Evolutionary conservation across 495 filamentous ascomycete genomes (phyloP), one percentile per base, ranked within the genome.

Genomic region (Aspergillus taichungensis): DNA sequence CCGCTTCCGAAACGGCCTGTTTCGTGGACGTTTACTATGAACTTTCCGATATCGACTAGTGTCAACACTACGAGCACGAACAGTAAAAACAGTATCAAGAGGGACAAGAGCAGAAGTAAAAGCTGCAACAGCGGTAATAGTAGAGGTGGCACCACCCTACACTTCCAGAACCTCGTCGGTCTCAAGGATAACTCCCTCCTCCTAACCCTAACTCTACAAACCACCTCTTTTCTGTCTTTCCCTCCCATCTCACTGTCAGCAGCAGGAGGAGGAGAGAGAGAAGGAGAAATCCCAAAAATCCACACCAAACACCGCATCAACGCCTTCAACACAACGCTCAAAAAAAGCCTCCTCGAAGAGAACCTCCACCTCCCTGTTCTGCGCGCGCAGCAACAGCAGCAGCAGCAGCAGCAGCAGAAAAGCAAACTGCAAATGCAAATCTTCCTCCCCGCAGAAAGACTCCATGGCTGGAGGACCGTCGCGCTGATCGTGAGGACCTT

Each of bases 401-500:
- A 24, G 18, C 18, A 24, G 2, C 18, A 24, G 18, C 18, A 24
- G 18, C 18, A 24, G n/a, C n/a, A 24, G 18, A 4, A 4, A 24
- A 24, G 18, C 1, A 24, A 24, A 24, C 2, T 24, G 4, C 18
- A 24, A 24, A 24, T 67, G 5, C 57, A 56, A 42, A 13, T 67
- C 9, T 42, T 39, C 28, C 27, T 64, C 4, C 61, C 61, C 3
- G 47, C 37, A 24, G 37, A 47, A 11, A 44, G 54, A n/a, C 47
- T 56, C 37, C 36, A 34, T 10, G 49, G 48, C 6, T 63, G 59
- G 63, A 57, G 52, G 38, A 63, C 63, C 3, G 53, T 56, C n/a
- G 61, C 59, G 0, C 30, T 64, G 31, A 56, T 64, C 30, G 42
- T 63, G 18, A 57, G 57, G 45, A 59, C 63, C 0, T 67, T 59